Conservation (phyloP, 495 filamentous ascomycete genomes). For the Aspergillus wentii region DNA sequence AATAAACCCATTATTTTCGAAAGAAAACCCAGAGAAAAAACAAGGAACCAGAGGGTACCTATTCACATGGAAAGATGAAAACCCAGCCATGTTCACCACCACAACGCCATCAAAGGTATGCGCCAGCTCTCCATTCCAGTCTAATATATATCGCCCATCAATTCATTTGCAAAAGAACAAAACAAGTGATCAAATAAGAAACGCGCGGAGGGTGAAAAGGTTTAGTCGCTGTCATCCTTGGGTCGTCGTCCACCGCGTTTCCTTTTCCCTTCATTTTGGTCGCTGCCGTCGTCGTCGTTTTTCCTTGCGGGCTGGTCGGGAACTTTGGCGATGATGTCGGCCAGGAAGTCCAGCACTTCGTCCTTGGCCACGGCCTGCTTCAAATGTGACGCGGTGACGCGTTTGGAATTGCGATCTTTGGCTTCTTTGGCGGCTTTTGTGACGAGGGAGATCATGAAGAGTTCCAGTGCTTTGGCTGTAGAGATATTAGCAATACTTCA, state of each 20-base stretch:
- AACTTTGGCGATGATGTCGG: constrained; percentile 85
- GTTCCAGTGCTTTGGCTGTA: constrained; percentile 79
- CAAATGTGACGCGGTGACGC: constrained; percentile 83
- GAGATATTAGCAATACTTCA: constrained; percentile 13
- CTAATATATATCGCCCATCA: constrained; percentile 27
- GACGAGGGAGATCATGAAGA: constrained; percentile 95
- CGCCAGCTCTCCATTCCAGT: constrained; percentile 26
- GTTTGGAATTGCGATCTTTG: constrained; percentile 74
- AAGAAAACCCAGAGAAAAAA: constrained; percentile 7
- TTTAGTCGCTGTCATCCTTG: constrained; percentile 45
- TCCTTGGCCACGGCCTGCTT: constrained; percentile 83
- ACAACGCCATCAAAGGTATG: constrained; percentile 24
- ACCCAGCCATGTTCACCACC: constrained; percentile 15
- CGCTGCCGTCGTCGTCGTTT: constrained; percentile 47
- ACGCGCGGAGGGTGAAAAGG: neutral
- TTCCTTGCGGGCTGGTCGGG: constrained; percentile 64
- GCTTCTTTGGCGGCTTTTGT: constrained; percentile 81
- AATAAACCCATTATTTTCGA: no score
- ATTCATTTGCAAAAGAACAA: constrained; percentile 7
- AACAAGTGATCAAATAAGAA: constrained; percentile 3
- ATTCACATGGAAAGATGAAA: constrained; percentile 29
- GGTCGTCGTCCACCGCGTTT: constrained; percentile 41
- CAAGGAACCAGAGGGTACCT: constrained; percentile 9
- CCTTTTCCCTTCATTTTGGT: constrained; percentile 45
- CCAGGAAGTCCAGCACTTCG: constrained; percentile 87